Conservation (phyloP, 495 filamentous ascomycete species). For the Penicillium maclennaniae region DNA sequence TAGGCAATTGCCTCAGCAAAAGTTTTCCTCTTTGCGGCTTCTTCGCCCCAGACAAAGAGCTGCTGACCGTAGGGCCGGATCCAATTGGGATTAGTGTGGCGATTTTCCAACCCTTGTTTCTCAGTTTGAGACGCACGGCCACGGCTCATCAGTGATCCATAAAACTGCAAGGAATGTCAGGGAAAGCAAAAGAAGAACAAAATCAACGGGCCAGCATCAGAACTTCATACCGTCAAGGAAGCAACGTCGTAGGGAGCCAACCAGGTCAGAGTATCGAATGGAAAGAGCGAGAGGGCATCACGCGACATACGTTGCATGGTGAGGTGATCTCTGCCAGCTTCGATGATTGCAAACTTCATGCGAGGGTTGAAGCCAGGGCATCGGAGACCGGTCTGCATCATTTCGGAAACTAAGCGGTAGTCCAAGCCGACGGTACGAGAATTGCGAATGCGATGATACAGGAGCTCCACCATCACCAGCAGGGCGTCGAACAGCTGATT, state of each 20-base stretch:
- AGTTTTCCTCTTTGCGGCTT: not conserved
- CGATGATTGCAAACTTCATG: slow-evolving; percentile 41
- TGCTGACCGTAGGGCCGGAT: not conserved
- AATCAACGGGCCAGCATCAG: too few species aligned
- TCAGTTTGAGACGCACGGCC: not conserved
- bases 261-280: slow-evolving; percentile 21
- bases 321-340: slow-evolving; percentile 15
- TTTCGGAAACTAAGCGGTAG: slow-evolving; percentile 50
- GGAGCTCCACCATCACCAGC: slow-evolving; percentile 30
- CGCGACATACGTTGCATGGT: slow-evolving; percentile 4
- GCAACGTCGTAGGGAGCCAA: not conserved
- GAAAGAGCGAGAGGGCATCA: slow-evolving; percentile 18
- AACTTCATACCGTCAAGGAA: slow-evolving; percentile 3
- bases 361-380: slow-evolving; percentile 63
- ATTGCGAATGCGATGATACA: slow-evolving; percentile 36
- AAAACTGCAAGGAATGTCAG: slow-evolving; percentile 7
- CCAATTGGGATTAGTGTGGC: not conserved
- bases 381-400: slow-evolving; percentile 53
- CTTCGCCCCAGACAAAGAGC: slow-evolving; percentile 5
- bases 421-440: slow-evolving; percentile 45
- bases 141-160: slow-evolving; percentile 1
- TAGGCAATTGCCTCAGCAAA: slow-evolving; percentile 6
- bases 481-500: slow-evolving; percentile 48
- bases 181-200: not conserved
- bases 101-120: not conserved